These are phyloP conservation scores for Stygiomarasmius scandens DNA, from an alignment of 1,284 basidiomycete species.

Conservation along the genomic window DNA sequence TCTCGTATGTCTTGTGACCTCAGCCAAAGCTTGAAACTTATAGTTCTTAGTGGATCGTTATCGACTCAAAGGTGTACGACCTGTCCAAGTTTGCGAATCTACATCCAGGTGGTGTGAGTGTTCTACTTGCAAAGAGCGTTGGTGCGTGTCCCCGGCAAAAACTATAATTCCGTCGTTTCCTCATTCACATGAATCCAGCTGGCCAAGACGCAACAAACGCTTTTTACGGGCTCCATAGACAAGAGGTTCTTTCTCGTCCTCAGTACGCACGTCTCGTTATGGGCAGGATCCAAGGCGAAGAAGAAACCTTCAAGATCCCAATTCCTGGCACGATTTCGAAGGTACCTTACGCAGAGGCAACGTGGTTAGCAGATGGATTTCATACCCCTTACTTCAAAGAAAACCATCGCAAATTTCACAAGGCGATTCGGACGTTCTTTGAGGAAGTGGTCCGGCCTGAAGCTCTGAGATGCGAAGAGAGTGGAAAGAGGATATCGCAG, in stretches of 20 bases:
- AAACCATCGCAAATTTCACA: slow-evolving; percentile 44
- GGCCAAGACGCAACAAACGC: slow-evolving; percentile 76
- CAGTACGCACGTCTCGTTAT: slow-evolving; percentile 70
- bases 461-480: slow-evolving; percentile 59
- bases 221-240: slow-evolving; percentile 78
- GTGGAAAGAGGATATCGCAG: slow-evolving; percentile 63
- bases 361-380: slow-evolving; percentile 70
- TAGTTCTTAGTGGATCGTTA: slow-evolving; percentile 71
- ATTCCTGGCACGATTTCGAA: slow-evolving; percentile 55
- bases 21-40: not conserved
- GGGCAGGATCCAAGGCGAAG: slow-evolving; percentile 62
- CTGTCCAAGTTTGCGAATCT: slow-evolving; percentile 76
- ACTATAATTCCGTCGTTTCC: slow-evolving; percentile 14
- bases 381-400: slow-evolving; percentile 77
- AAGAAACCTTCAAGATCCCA: slow-evolving; percentile 39
- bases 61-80: slow-evolving; percentile 85
- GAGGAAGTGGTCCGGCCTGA: slow-evolving; percentile 49
- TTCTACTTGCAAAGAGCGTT: slow-evolving; percentile 73
- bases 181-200: slow-evolving; percentile 34
- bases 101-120: slow-evolving; percentile 82
- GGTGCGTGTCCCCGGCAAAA: slow-evolving; percentile 46
- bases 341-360: slow-evolving; percentile 80
- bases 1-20: slow-evolving; percentile 38
- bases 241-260: slow-evolving; percentile 72
- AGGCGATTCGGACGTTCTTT: slow-evolving; percentile 52